These are phyloP conservation scores for Trichoderma sp. DNA, from an alignment of 2,329 filamentous ascomycete genomes.

Conservation along the genomic window DNA sequence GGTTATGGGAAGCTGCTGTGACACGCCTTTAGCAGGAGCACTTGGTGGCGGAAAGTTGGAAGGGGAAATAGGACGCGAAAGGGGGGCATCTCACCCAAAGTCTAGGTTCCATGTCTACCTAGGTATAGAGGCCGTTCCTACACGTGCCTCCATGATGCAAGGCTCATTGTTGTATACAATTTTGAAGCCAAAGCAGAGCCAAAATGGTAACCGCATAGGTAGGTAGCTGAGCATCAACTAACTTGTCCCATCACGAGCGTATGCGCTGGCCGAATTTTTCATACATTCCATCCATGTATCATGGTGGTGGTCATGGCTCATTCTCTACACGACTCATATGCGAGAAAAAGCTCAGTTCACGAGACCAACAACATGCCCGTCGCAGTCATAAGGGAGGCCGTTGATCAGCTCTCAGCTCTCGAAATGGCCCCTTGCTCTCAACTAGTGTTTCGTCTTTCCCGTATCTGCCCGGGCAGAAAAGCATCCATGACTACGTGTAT, in stretches of 20 bases:
- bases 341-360: neutral
- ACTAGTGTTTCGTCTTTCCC: neutral
- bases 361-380: neutral
- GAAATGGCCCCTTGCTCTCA: neutral
- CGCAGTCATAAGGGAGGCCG: neutral
- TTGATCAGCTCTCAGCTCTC: neutral
- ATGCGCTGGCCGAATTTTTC: neutral
- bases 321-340: neutral
- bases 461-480: neutral
- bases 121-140: too few species aligned
- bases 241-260: neutral
- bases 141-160: too few species aligned
- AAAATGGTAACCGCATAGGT: neutral
- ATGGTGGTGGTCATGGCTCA: neutral
- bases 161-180: too few species aligned
- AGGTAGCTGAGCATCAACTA: neutral
- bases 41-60: neutral
- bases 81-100: neutral
- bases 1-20: neutral
- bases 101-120: too few species aligned
- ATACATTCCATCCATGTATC: neutral
- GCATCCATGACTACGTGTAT: neutral
- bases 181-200: neutral
- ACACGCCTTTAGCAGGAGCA: neutral
- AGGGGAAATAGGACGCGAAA: neutral